Evolutionary conservation across 345 rosid species (phyloP), one percentile per base, ranked within the genome.

Genomic region (Melaleuca quinquenervia): DNA sequence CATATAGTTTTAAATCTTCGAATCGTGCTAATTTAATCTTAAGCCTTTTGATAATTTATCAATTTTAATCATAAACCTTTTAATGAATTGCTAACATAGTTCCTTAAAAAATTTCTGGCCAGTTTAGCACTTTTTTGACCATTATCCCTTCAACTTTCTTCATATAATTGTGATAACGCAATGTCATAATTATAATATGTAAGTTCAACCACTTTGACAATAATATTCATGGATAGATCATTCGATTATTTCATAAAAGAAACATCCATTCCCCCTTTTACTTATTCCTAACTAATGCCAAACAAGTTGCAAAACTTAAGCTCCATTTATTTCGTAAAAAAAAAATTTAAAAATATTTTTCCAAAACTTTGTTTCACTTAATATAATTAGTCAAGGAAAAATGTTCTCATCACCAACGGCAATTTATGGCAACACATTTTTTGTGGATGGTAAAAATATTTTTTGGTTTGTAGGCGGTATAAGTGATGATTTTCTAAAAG

Each of bases 361-460:
- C 41, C 4, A 41, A 41, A 41, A 41, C 41, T 8, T 70, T 70
- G 12, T 16, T 18, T 70, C 13, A 0, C 1, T 8, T 18, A 1
- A 70, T 32, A 32, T 70, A 70, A 70, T 8, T 70, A 32, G 5
- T 18, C 3, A 0, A 1, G 8, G 5, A 0, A 56, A 56, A 2
- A 70, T 32, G 1, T 1, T 16, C 36, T 70, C 48, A 16, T 32
- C 3, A 70, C 18, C 7, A 3, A 70, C 2, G 16, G 3, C 0
- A 64, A 7, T 32, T 70, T 70, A 32, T 32, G 10, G 32, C 13
- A 45, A 70, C 16, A 70, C 0, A 18, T 70, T 16, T 16, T 70
- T 32, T 0, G 3, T 32, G 6, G 6, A 32, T 6, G 3, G 5
- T 32, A 2, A 0, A 5, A 32, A 36, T 64, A 8, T 8, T 18